Base-by-base conservation (phyloP, 305 asterid genomes). In the Striga hermonthica region DNA sequence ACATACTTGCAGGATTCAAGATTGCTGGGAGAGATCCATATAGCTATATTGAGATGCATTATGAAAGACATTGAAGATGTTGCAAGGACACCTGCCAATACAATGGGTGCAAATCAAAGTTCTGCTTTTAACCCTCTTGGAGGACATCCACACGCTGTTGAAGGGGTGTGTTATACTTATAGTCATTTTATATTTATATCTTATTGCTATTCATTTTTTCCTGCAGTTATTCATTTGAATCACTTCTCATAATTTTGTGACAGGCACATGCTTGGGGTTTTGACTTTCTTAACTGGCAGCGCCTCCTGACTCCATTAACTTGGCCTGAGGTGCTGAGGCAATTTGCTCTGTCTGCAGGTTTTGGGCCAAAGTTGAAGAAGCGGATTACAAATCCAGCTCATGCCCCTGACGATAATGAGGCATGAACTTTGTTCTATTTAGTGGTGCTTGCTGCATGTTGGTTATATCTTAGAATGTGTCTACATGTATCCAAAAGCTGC, bases 191-290 rank as follows among this genome's bases (percentile, higher is more conserved):
- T 57, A 40, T 54, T 53, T 4, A 65, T 67, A 37, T 43, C 69
- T 76, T 50, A 47, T 60, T 68, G 22, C 22, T 48, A 53, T 40
- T 49, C 64, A 37, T 28, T 38, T 63, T 69, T 65, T 52, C 50
- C 45, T 60, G 65, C 62, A 72, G 62, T 72, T 67, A 70, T 50
- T 63, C 31, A 22, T 22, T 22, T 22, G 31, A 22, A 22, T 22
- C 31, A 22, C 31, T 1, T 22, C 57, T 75, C 47, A 31, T 64
- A 54, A 47, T 67, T 22, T 66, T 77, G 60, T 74, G 55, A 57
- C 88, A 92, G 98, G 98, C 97, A 59, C 83, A 84, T 74, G 76
- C 83, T 72, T 92, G 98, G 98, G 98, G 98, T 40, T 92, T 92
- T 73, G 91, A 92, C 81, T 79, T 90, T 79, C 81, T 75, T 70